A percentile compares a stretch with the other conserved stretches of the same genome.
Evolutionary conservation across 345 rosid genomes (phyloP).

Genomic region (Ailanthus altissimus): DNA sequence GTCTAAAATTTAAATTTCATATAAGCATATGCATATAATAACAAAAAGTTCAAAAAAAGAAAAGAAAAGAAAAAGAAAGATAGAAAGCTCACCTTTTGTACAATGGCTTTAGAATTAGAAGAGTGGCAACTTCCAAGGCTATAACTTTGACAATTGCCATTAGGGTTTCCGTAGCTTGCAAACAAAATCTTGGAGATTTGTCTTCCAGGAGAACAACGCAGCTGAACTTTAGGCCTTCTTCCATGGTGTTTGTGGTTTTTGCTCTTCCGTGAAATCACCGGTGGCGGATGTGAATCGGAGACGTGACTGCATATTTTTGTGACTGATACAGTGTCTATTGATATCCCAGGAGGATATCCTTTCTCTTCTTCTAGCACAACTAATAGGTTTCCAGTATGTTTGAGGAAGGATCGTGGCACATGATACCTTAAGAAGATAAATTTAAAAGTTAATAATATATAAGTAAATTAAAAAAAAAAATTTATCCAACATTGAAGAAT

Average conservation of each 20-base stretch:
- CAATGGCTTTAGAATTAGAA: slow-evolving; percentile 35
- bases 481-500: neutral
- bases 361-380: slow-evolving; percentile 59
- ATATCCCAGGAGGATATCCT: slow-evolving; percentile 50
- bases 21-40: neutral
- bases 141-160: slow-evolving; percentile 47
- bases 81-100: slow-evolving; percentile 44
- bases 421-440: slow-evolving; percentile 44
- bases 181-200: slow-evolving; percentile 44
- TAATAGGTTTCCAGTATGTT: slow-evolving; percentile 40
- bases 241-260: slow-evolving; percentile 8
- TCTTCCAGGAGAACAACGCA: slow-evolving; percentile 38
- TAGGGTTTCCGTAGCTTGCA: slow-evolving; percentile 62
- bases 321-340: slow-evolving; percentile 44
- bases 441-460: neutral
- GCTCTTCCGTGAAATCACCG: slow-evolving; percentile 25
- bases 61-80: neutral
- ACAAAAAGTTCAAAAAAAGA: too few relatives aligned
- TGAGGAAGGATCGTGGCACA: slow-evolving; percentile 58
- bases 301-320: slow-evolving; percentile 41
- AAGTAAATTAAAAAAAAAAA: too few relatives aligned
- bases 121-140: slow-evolving; percentile 55
- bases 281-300: slow-evolving; percentile 30
- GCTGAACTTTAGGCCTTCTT: slow-evolving; percentile 34
- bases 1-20: too few relatives aligned